Conservation (phyloP, 306 rosid species). For the Parietaria judaica region DNA sequence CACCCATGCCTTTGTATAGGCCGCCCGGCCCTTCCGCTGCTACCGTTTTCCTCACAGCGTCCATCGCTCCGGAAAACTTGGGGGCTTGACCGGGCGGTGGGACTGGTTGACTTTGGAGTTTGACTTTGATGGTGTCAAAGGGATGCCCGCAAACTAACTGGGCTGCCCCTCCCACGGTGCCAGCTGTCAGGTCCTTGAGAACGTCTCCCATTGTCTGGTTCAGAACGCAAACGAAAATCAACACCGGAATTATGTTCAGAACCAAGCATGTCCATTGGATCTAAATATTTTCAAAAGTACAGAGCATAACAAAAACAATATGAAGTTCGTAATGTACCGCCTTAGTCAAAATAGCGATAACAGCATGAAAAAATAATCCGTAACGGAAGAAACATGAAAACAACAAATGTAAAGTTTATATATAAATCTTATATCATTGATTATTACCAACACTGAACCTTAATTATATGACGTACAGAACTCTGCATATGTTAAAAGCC, state of each 20-base stretch:
- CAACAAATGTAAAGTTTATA: no score
- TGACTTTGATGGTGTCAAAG: constrained; percentile 95
- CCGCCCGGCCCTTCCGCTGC: constrained; percentile 90
- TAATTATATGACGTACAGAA: no score
- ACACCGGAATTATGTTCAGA: not conserved
- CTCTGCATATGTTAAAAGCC: no score
- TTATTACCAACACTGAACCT: no score
- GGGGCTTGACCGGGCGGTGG: constrained; percentile 79
- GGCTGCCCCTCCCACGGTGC: constrained; percentile 89
- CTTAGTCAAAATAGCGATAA: no score
- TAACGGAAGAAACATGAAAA: no score
- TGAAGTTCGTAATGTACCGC: no score
- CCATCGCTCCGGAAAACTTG: constrained; percentile 76
- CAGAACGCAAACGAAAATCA: constrained; percentile 3
- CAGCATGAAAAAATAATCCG: no score
- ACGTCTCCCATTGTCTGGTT: constrained; percentile 76
- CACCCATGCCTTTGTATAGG: constrained; percentile 98
- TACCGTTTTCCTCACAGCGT: constrained; percentile 86
- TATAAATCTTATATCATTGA: no score
- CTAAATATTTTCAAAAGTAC: not conserved
- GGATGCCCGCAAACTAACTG: constrained; percentile 90
- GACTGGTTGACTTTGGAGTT: constrained; percentile 95
- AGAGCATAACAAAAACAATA: no score
- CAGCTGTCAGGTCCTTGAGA: constrained; percentile 83
- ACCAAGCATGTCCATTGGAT: not conserved